These are phyloP conservation scores for Starmerella vitae DNA, from an alignment of 805 yeast species.

Conservation along the genomic window DNA sequence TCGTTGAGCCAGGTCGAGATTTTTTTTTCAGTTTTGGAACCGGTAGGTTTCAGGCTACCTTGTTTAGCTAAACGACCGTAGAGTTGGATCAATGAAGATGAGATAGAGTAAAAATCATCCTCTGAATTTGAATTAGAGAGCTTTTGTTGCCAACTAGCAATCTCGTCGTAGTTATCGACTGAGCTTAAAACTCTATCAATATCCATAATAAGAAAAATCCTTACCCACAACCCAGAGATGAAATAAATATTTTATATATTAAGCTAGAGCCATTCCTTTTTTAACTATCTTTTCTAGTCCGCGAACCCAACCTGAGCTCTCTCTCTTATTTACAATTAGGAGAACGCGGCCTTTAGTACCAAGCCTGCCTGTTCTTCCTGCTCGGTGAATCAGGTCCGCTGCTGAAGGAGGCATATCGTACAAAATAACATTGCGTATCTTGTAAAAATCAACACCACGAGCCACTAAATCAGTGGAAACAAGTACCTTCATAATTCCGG, in stretches of 20 bases:
- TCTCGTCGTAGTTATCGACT: constrained; percentile 38
- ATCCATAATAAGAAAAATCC: constrained; percentile 7
- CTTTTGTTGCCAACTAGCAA: constrained; percentile 36
- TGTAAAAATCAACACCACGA: constrained; percentile 76
- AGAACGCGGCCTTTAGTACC: constrained; percentile 79
- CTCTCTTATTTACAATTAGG: constrained; percentile 53
- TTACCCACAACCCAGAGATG: neutral
- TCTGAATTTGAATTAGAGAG: constrained; percentile 22
- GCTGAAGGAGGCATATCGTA: constrained; percentile 78
- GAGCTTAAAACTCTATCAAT: constrained; percentile 8
- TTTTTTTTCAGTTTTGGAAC: constrained; percentile 51
- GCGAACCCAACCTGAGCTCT: constrained; percentile 65
- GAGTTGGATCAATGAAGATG: constrained; percentile 32
- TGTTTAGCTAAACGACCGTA: constrained; percentile 38
- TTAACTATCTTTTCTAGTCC: constrained; percentile 62
- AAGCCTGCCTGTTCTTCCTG: constrained; percentile 92
- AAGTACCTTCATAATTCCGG: constrained; percentile 34
- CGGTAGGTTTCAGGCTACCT: constrained; percentile 28
- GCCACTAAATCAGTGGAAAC: constrained; percentile 83
- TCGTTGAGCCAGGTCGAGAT: constrained; percentile 31
- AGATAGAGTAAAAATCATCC: constrained; percentile 19
- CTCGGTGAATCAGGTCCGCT: constrained; percentile 76
- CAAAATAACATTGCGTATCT: constrained; percentile 65
- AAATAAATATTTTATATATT: constrained; percentile 1
- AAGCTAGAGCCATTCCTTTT: constrained; percentile 27